Conservation (phyloP, 108 stramenopile species). For the Nitzschia sp. region DNA sequence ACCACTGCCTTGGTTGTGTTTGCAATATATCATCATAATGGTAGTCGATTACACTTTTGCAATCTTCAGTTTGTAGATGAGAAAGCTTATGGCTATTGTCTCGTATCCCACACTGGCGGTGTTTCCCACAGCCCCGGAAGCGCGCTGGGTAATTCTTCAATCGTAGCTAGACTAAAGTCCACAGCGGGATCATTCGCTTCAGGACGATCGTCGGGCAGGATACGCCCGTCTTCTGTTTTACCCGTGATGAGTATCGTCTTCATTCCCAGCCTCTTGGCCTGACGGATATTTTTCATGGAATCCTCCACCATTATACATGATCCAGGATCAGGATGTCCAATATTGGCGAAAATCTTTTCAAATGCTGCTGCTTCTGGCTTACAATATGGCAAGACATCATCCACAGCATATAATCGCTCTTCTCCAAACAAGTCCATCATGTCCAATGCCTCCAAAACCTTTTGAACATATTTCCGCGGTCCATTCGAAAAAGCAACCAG, state of each 20-base stretch:
- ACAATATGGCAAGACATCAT: constrained; percentile 81
- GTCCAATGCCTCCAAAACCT: constrained; percentile 64
- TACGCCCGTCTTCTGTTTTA: constrained; percentile 54
- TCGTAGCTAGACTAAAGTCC: constrained; percentile 57
- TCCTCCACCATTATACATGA: constrained; percentile 86
- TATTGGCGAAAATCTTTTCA: constrained; percentile 49
- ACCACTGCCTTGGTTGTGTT: too few relatives aligned
- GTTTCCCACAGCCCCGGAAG: constrained; percentile 55
- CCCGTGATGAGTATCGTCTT: constrained; percentile 71
- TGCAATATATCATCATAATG: too few relatives aligned
- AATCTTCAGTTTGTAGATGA: too few relatives aligned
- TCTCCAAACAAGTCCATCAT: constrained; percentile 58
- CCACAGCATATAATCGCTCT: constrained; percentile 71
- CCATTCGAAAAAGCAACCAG: constrained; percentile 82
- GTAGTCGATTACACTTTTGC: too few relatives aligned
- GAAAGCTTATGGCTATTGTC: too few relatives aligned
- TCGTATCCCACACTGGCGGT: constrained; percentile 61
- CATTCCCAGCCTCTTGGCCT: constrained; percentile 75
- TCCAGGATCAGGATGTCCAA: constrained; percentile 45
- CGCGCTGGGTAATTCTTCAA: constrained; percentile 50
- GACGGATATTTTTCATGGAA: constrained; percentile 84
- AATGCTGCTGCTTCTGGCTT: constrained; percentile 84
- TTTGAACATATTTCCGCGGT: constrained; percentile 60
- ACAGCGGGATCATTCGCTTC: constrained; percentile 65
- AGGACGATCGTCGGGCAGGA: constrained; percentile 53